Evolutionary conservation across 2,329 filamentous ascomycete genomes (phyloP).

Genomic region (Chaetomium sp.): DNA sequence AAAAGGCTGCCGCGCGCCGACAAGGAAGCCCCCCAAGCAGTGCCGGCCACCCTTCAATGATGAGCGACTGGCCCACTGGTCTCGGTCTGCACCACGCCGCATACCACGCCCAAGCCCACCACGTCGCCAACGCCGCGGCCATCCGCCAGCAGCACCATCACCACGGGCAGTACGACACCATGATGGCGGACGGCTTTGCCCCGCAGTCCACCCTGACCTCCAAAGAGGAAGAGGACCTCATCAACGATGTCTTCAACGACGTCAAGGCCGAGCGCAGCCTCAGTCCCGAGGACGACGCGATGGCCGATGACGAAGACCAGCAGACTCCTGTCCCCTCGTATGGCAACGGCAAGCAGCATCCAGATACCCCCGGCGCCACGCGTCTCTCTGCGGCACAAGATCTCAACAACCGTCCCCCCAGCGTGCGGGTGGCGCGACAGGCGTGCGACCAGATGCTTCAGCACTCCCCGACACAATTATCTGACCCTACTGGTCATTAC

Average conservation of each 20-base stretch:
- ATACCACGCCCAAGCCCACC: conserved; percentile 20
- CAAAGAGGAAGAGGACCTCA: conserved; percentile 29
- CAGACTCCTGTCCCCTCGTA: conserved; percentile 6
- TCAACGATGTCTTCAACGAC: conserved; percentile 26
- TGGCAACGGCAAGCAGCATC: background rate
- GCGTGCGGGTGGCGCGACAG: conserved; percentile 33
- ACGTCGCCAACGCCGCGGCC: conserved; percentile 9
- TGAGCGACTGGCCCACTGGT: conserved; percentile 22
- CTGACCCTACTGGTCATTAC: background rate
- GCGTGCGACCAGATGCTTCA: conserved; percentile 31
- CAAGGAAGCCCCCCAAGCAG: conserved; percentile 15
- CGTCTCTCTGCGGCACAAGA: conserved; percentile 1
- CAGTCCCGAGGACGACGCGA: conserved; percentile 20
- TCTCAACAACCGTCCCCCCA: conserved; percentile 23
- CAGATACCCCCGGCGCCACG: background rate
- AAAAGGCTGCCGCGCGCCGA: conserved; percentile 26
- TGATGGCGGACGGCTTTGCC: conserved; percentile 18
- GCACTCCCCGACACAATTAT: background rate
- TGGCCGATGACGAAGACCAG: background rate
- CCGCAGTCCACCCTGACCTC: conserved; percentile 24
- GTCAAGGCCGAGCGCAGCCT: conserved; percentile 18
- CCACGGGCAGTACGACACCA: conserved; percentile 11
- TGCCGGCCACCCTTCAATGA: conserved; percentile 9
- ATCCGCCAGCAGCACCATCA: conserved; percentile 5
- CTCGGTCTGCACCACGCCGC: conserved; percentile 23